Evolutionary conservation across 2,329 filamentous ascomycete genomes (phyloP).

Genomic region (Epichloe sylvatica): DNA sequence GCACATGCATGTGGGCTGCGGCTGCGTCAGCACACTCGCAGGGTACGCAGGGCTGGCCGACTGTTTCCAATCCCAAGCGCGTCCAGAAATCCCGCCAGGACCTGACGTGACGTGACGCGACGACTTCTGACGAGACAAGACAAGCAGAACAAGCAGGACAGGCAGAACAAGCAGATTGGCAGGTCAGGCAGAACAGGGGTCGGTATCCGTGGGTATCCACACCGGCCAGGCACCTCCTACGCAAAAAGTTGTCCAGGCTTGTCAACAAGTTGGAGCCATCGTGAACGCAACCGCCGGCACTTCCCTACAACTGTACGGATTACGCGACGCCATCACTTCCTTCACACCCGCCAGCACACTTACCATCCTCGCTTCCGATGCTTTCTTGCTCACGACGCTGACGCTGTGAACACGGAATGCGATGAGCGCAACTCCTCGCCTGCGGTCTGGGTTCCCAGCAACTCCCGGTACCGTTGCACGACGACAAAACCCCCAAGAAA

Average conservation of each 20-base stretch:
- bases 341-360: background rate
- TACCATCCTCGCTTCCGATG: constrained; percentile 4
- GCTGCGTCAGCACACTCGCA: too few species aligned
- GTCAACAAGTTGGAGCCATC: background rate
- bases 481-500: constrained; percentile 19
- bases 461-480: constrained; percentile 46
- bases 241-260: constrained; percentile 1
- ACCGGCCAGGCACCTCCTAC: background rate
- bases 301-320: background rate
- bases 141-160: too few species aligned
- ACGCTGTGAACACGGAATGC: constrained; percentile 36
- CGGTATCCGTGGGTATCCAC: background rate
- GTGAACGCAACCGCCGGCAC: background rate
- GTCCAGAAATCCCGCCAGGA: background rate
- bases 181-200: too few species aligned
- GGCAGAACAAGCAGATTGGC: too few species aligned
- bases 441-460: constrained; percentile 68
- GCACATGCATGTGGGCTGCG: too few species aligned
- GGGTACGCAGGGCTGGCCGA: too few species aligned
- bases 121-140: too few species aligned
- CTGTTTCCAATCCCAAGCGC: background rate
- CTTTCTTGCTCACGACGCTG: constrained; percentile 2
- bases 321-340: background rate
- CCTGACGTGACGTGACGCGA: too few species aligned
- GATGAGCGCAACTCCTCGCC: constrained; percentile 73